Evolutionary conservation across 257 asterid genomes (phyloP), one percentile per base, ranked within the genome.

Genomic region (Nicotiana obtusifolia): DNA sequence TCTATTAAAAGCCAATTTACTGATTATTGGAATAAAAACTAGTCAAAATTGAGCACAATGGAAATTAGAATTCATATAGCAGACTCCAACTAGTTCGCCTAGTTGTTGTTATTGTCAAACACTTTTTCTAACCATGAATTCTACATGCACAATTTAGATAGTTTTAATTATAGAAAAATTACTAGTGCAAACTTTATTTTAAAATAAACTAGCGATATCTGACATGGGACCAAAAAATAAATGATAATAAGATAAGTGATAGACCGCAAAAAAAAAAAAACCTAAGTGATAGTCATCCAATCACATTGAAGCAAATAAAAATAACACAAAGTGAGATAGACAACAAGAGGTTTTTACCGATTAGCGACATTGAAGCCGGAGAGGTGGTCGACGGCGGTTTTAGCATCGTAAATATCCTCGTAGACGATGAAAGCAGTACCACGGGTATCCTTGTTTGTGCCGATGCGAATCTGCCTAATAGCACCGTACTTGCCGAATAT

Each of bases 371-470:
- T 49, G 17, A 94, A 94, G 16, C 97, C 97, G 16, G 98, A 92
- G 56, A 92, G 88, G 81, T 94, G 97, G 61, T 93, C 98, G 15
- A 94, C 98, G 80, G 97, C 95, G 64, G 97, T 94, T 86, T 94
- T 94, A 49, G 98, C 98, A 61, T 94, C 97, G 87, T 94, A 92
- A 83, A 94, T 94, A 64, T 94, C 98, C 88, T 93, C 97, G 89
- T 95, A 93, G 22, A 95, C 99, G 19, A 93, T 97, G 86, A 88
- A 95, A 68, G 98, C 99, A 60, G 99, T 95, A 85, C 98, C 97
- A 16, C 99, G 91, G 0, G 99, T 95, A 69, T 95, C 99, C 93
- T 93, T 95, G 76, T 89, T 92, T 10, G 92, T 93, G 1, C 98
- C 98, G 68, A 95, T 83, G 44, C 97, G 98, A 59, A 95, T 93